Evolutionary conservation across 1,284 basidiomycete genomes (phyloP), one percentile per base, ranked within the genome.

Genomic region (Phellopilus nigrolimitatus): DNA sequence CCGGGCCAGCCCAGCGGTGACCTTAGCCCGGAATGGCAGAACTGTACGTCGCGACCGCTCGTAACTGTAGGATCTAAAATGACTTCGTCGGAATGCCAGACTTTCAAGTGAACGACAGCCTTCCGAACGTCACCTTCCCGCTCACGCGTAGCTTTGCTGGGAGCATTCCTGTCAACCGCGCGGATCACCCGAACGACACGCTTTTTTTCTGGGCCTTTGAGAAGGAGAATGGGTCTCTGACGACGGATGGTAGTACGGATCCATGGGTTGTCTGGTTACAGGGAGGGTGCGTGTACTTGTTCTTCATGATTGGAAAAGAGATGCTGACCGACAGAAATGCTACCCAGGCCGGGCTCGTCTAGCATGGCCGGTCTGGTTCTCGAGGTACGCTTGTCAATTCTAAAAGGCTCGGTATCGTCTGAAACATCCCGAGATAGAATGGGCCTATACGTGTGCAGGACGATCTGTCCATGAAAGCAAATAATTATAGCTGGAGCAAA

Each of bases 241-340:
- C 81, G 2, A 57, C 64, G 57, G 55, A 25, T 55, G 56, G 28
- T 59, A 61, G 30, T 62, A 66, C 49, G 62, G 68, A 76, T 34
- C 84, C 85, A 1, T 88, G 84, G 85, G 75, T 76, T 8, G 83
- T 88, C 42, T 88, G 84, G 83, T 63, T 88, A 22, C 85, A 87
- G 57, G 84, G 84, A 64, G 84, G 84, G 74, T 82, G 63, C 57
- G 76, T 46, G 30, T 27, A 24, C 19, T 36, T 42, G n/a, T 8
- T 15, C 13, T 30, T 3, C 9, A 8, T 43, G 9, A 46, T 44
- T 31, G 46, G 25, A 27, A 19, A 10, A 24, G 13, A 21, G 2
- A 24, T 12, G 53, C 19, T 40, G 25, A 25, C 43, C 27, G n/a
- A 30, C 24, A 28, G 4, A 13, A 15, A 10, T 31, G 3, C 6